These are phyloP conservation scores for Lachnellula occidentalis DNA, from an alignment of 2,329 filamentous ascomycete genomes.

Conservation along the genomic window DNA sequence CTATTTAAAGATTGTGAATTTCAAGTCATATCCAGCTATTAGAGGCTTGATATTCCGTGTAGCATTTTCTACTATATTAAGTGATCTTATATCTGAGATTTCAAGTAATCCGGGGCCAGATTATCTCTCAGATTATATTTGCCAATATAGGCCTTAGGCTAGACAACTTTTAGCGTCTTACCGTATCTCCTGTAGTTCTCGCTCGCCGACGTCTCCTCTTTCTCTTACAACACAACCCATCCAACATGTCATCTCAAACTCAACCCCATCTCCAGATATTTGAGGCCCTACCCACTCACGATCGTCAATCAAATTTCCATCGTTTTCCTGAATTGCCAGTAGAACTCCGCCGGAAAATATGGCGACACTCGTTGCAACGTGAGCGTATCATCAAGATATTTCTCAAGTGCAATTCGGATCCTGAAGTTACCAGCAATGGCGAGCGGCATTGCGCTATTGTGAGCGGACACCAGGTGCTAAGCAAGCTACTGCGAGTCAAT, in stretches of 20 bases:
- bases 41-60: too few relatives aligned
- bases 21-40: too few relatives aligned
- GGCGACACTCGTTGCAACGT: background rate
- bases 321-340: background rate
- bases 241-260: background rate
- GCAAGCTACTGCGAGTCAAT: background rate
- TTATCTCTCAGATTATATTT: too few relatives aligned
- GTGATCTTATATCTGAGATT: too few relatives aligned
- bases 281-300: background rate
- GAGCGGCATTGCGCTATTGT: background rate
- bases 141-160: too few relatives aligned
- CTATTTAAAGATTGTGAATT: too few relatives aligned
- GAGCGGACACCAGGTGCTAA: background rate
- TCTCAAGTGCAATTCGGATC: background rate
- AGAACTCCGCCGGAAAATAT: background rate
- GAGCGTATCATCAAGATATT: background rate
- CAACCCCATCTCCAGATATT: background rate
- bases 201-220: too few relatives aligned
- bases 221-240: too few relatives aligned
- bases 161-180: too few relatives aligned
- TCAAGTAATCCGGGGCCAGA: too few relatives aligned
- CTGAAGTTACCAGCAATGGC: background rate
- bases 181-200: too few relatives aligned
- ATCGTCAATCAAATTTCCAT: background rate
- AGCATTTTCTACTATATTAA: too few relatives aligned